Conservation (phyloP, 768 basidiomycete genomes). For the Hygrocybe coccinea region DNA sequence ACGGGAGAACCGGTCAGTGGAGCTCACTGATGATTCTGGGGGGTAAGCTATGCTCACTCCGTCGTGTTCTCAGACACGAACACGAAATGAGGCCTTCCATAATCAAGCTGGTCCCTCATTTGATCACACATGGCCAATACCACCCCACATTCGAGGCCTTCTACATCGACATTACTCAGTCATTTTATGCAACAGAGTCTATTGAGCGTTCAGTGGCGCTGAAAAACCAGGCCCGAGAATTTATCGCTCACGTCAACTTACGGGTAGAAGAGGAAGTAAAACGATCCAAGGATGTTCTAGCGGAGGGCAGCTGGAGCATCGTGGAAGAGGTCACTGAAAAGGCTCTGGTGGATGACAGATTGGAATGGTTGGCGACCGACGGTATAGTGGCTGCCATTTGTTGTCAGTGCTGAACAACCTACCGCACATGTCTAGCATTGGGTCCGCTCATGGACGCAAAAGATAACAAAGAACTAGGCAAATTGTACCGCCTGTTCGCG, state of each 20-base stretch:
- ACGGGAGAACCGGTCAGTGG: slow-evolving; percentile 38
- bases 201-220: slow-evolving; percentile 30
- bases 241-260: slow-evolving; percentile 45
- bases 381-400: slow-evolving; percentile 22
- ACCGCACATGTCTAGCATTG: slow-evolving; percentile 39
- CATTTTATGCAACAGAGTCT: slow-evolving; percentile 55
- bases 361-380: slow-evolving; percentile 36
- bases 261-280: slow-evolving; percentile 55
- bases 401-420: not conserved
- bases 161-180: slow-evolving; percentile 46
- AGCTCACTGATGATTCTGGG: not conserved
- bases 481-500: slow-evolving; percentile 59
- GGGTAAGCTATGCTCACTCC: not conserved
- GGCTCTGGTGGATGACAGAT: slow-evolving; percentile 42
- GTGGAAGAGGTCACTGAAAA: slow-evolving; percentile 52
- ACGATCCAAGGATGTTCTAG: slow-evolving; percentile 48
- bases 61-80: slow-evolving; percentile 25
- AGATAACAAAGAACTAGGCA: slow-evolving; percentile 39
- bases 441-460: slow-evolving; percentile 46
- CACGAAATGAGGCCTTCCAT: slow-evolving; percentile 42
- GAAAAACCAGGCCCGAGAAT: slow-evolving; percentile 44
- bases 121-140: slow-evolving; percentile 57
- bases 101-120: slow-evolving; percentile 48
- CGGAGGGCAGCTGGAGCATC: slow-evolving; percentile 44
- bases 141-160: slow-evolving; percentile 48